phyloP scores from a whole-genome alignment of 208 protist species.

The Trypanosoma grayi region DNA sequence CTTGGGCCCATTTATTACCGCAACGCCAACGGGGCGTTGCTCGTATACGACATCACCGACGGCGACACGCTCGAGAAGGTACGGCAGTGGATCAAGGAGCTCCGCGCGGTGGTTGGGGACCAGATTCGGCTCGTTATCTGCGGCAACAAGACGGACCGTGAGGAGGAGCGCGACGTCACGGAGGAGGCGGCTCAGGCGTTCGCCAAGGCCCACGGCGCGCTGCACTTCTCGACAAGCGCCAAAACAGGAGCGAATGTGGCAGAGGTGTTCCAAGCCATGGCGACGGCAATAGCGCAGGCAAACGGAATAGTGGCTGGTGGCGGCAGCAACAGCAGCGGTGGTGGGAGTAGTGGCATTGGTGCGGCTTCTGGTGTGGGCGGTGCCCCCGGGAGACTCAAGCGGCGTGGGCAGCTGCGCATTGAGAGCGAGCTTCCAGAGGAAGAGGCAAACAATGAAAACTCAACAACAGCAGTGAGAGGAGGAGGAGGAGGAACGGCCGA shows the following conservation, averaged over 20 bases:
- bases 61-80: slow-evolving; percentile 90
- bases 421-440: slow-evolving; percentile 29
- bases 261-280: slow-evolving; percentile 68
- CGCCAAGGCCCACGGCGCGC: slow-evolving; percentile 54
- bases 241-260: slow-evolving; percentile 64
- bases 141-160: slow-evolving; percentile 94
- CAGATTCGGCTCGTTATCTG: slow-evolving; percentile 90
- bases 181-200: slow-evolving; percentile 59
- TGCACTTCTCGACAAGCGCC: slow-evolving; percentile 67
- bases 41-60: slow-evolving; percentile 97
- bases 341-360: not conserved
- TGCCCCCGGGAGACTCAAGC: slow-evolving; percentile 11
- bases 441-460: not conserved
- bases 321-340: not conserved
- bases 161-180: slow-evolving; percentile 70
- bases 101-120: slow-evolving; percentile 88
- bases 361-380: not conserved
- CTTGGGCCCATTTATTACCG: slow-evolving; percentile 88
- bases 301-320: not conserved
- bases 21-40: slow-evolving; percentile 80
- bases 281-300: slow-evolving; percentile 36
- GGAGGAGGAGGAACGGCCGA: too few species aligned
- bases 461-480: not conserved
- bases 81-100: slow-evolving; percentile 95
- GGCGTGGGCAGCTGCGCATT: slow-evolving; percentile 39